Base-by-base conservation (phyloP, 805 yeast species). In the Candida anglica region DNA sequence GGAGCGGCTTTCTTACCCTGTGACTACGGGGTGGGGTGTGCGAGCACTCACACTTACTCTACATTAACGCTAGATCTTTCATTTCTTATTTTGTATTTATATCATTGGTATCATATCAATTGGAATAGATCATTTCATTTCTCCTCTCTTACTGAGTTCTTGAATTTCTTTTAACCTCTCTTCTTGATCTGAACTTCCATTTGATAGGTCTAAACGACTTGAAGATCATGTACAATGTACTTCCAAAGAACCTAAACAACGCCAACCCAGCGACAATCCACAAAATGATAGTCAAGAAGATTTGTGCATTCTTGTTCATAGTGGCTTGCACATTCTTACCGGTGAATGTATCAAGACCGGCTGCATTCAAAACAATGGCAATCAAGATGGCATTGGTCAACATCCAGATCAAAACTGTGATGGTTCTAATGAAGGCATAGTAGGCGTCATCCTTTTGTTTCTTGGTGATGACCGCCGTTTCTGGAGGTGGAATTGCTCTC, bases 251-350 rank as follows among this genome's bases (percentile, higher is more conserved):
- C 42, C 97, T 69, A 56, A 86, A 81, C 5, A 81, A 71, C 0
- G 98, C 96, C 70, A 87, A 75, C 18, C 81, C 85, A 3, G 96
- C 96, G 27, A 91, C 98, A 23, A 89, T 63, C 96, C 98, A 91
- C 44, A 91, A 66, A 29, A 91, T 81, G 19, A 91, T 86, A 4
- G 93, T 76, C 56, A 91, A 72, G 54, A 87, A 91, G 5, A 79
- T 63, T 25, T 77, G 71, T 1, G 86, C 70, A 56, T 81, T 71
- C 7, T 61, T 51, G 27, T 53, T 46, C 40, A 61, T 48, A n/a
- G 57, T 48, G 2, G 52, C 49, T 15, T 53, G 60, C 14, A 45
- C 41, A 26, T 55, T 55, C 25, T 32, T 57, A 44, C 50, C 49
- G 8, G 71, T 63, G 21, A 69, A 59, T 22, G 52, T 60, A 39